Evolutionary conservation across 1,139 yeast species (phyloP).

Genomic region (Candida neerlandica): DNA sequence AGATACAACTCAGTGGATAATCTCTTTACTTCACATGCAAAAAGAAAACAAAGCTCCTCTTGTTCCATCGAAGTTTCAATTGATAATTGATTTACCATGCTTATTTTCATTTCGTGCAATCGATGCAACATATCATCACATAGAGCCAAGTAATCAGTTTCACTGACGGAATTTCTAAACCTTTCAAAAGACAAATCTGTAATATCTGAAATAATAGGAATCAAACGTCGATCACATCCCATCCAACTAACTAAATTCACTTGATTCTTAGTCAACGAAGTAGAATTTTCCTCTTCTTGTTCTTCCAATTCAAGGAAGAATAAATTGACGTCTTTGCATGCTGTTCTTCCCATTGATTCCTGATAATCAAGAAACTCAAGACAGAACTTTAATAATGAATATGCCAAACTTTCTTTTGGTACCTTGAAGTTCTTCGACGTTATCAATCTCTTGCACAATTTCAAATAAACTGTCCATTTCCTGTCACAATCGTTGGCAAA

Average conservation of each 20-base stretch:
- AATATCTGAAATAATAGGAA: slow-evolving; percentile 33
- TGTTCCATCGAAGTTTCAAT: slow-evolving; percentile 9
- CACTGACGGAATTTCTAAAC: slow-evolving; percentile 18
- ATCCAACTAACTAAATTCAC: slow-evolving; percentile 21
- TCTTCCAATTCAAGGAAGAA: slow-evolving; percentile 23
- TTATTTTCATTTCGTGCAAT: slow-evolving; percentile 16
- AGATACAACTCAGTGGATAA: slow-evolving; percentile 27
- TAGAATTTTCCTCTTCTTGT: slow-evolving; percentile 15
- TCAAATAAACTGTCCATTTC: slow-evolving; percentile 28
- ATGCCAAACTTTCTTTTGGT: slow-evolving; percentile 21
- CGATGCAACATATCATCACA: slow-evolving; percentile 18
- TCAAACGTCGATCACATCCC: slow-evolving; percentile 34
- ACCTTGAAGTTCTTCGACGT: slow-evolving; percentile 19
- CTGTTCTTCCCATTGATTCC: slow-evolving; percentile 37
- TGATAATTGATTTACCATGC: not conserved
- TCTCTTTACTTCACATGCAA: slow-evolving; percentile 32
- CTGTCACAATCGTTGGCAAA: slow-evolving; percentile 31
- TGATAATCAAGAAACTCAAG: slow-evolving; percentile 33
- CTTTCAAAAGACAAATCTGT: slow-evolving; percentile 39
- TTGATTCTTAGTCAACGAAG: slow-evolving; percentile 2
- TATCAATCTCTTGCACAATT: slow-evolving; percentile 24
- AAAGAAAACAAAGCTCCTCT: slow-evolving; percentile 29
- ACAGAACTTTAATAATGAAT: slow-evolving; percentile 25
- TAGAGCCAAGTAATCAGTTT: slow-evolving; percentile 18
- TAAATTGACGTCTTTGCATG: slow-evolving; percentile 32